Percentiles rank a stretch among this genome's conserved stretches.
Conservation (phyloP, 1,284 basidiomycete genomes). For the Apiotrichum gamsii region DNA sequence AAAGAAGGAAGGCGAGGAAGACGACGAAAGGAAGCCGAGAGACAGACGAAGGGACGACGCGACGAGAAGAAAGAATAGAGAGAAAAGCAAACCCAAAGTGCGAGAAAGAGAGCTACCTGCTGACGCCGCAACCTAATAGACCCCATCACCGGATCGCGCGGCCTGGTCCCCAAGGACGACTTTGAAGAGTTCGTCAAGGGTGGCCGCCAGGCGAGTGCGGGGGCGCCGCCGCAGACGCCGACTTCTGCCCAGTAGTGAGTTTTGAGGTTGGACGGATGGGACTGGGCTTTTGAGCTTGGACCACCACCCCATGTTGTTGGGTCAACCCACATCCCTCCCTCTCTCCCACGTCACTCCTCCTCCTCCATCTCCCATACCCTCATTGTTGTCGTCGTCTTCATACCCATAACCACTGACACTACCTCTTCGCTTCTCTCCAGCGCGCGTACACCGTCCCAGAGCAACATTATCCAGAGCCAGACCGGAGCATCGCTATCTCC, state of each 20-base stretch:
- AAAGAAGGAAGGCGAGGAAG: no score
- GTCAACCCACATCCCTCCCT: no score
- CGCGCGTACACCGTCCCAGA: not conserved
- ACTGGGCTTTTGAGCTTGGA: not conserved
- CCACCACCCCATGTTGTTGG: no score
- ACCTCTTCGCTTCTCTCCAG: not conserved
- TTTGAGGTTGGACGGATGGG: not conserved
- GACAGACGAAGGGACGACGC: no score
- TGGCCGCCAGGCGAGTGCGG: slow-evolving; percentile 15
- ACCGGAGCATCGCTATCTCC: no score
- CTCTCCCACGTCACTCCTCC: no score
- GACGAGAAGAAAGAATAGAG: no score
- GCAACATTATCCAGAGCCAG: not conserved
- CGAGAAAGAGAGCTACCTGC: slow-evolving; percentile 52
- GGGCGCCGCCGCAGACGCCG: not conserved
- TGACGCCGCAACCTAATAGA: slow-evolving; percentile 49
- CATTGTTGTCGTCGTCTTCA: no score
- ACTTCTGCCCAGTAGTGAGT: not conserved
- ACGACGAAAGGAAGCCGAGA: no score
- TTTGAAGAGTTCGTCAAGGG: slow-evolving; percentile 85
- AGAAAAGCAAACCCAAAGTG: slow-evolving; percentile 54
- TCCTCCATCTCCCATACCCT: no score
- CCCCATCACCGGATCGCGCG: slow-evolving; percentile 82
- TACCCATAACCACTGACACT: not conserved
- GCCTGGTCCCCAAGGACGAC: slow-evolving; percentile 74